Evolutionary conservation across 805 yeast species (phyloP), one percentile per base, ranked within the genome.

Genomic region (Schwanniomyces occidentalis): DNA sequence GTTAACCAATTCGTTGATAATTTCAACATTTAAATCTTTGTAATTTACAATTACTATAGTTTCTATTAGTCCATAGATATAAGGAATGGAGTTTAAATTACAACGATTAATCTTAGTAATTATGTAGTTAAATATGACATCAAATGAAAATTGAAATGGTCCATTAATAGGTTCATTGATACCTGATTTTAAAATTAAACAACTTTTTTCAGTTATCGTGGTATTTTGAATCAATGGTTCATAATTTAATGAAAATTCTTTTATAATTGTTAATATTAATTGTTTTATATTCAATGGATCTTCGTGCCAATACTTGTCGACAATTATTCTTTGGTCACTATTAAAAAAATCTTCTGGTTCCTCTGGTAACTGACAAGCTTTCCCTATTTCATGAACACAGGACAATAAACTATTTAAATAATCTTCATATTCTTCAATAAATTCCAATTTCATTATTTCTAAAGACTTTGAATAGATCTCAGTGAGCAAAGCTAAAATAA

Each of bases 321-420:
- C 40, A 4, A 34, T 25, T 16, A 56, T 58, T 15, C 52, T 40
- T 32, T 71, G 69, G 10, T 58, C 63, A 6, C 43, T 48, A 16
- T 62, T 61, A 26, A 57, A 61, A 15, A 58, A 57, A 8, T 67
- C 73, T 26, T 65, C 71, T 2, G 65, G 61, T 16, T 65, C 71
- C 17, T 80, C 87, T 0, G 86, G 81, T 2, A 74, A 56, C 32
- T 76, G 76, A 49, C 83, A 56, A 0, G 89, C 87, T 37, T 80
- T 82, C 0, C 88, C 93, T 3, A 87, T 63, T 34, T 82, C 85
- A n/a, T 71, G 70, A 0, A 88, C 55, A 49, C 88, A 84, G 9
- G 75, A 61, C 16, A 86, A 56, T 29, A 85, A 57, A 16, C 89
- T 80, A 2, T 69, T 51, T 1, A 75, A 48, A 42, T 80, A 81